phyloP scores from a whole-genome alignment of 2,329 filamentous ascomycete genomes.

The Aspergillus melleus region DNA sequence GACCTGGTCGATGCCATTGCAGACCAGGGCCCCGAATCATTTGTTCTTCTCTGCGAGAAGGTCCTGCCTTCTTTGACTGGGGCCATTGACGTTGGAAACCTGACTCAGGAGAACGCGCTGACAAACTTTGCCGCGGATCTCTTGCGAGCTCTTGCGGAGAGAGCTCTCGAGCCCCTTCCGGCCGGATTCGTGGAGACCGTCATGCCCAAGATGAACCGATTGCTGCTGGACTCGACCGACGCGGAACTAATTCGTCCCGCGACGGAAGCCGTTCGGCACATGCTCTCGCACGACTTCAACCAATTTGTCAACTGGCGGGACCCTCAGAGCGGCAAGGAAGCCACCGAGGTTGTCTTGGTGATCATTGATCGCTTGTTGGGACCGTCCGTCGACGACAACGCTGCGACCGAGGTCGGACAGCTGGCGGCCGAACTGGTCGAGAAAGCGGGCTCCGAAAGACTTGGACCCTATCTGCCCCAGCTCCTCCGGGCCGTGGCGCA shows the following conservation, averaged over 20 bases:
- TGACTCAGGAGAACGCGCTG: slow-evolving; percentile 77
- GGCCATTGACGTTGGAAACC: slow-evolving; percentile 81
- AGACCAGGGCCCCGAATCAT: slow-evolving; percentile 65
- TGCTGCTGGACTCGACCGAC: slow-evolving; percentile 81
- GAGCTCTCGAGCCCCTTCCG: slow-evolving; percentile 82
- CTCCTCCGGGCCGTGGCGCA: slow-evolving; percentile 86
- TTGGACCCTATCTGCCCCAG: slow-evolving; percentile 86
- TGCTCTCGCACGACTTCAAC: slow-evolving; percentile 83
- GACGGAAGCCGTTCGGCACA: slow-evolving; percentile 82
- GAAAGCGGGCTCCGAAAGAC: slow-evolving; percentile 85
- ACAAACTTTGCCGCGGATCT: slow-evolving; percentile 86
- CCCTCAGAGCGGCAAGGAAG: slow-evolving; percentile 70
- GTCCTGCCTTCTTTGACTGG: slow-evolving; percentile 84
- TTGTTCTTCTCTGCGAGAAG: slow-evolving; percentile 76
- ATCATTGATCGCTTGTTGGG: slow-evolving; percentile 91
- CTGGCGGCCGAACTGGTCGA: slow-evolving; percentile 93
- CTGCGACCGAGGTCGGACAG: slow-evolving; percentile 92
- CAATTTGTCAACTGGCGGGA: slow-evolving; percentile 89
- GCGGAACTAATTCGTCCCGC: slow-evolving; percentile 85
- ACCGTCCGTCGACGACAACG: slow-evolving; percentile 82
- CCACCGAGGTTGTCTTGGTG: slow-evolving; percentile 82
- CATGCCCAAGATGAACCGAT: slow-evolving; percentile 80
- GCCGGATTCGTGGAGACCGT: slow-evolving; percentile 80
- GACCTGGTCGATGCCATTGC: slow-evolving; percentile 73
- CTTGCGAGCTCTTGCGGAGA: slow-evolving; percentile 75